Evolutionary conservation across 2,329 filamentous ascomycete genomes (phyloP).

Genomic region (Nigrograna mackinnonii): DNA sequence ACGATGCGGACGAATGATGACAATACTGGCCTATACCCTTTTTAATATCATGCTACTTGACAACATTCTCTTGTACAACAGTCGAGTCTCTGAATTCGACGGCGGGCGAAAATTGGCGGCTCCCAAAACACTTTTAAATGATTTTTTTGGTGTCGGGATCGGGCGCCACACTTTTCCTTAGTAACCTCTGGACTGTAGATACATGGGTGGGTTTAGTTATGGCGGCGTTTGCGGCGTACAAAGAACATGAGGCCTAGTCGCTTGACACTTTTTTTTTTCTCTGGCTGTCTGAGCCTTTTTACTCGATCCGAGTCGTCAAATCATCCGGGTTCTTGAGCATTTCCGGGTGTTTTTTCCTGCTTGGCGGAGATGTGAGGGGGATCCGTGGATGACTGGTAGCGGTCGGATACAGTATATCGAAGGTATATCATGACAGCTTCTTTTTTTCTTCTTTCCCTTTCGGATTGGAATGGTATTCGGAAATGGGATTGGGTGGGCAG

Average conservation of each 20-base stretch:
- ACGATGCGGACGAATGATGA: conserved; percentile 2
- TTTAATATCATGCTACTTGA: neutral
- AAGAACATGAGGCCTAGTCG: neutral
- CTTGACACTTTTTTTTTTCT: too few relatives aligned
- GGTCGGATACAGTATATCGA: too few relatives aligned
- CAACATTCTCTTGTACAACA: conserved; percentile 2
- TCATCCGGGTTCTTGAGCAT: too few relatives aligned
- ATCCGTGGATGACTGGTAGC: too few relatives aligned
- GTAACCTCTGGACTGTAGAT: conserved; percentile 4
- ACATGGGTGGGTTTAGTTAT: conserved; percentile 1
- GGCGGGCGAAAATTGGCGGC: neutral
- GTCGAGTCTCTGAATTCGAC: neutral
- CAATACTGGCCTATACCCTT: conserved; percentile 1
- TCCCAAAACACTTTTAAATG: neutral
- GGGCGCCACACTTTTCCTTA: conserved; percentile 1
- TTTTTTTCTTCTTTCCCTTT: too few relatives aligned
- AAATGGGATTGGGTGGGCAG: too few relatives aligned
- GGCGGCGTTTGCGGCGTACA: neutral
- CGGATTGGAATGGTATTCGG: too few relatives aligned
- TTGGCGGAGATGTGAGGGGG: too few relatives aligned
- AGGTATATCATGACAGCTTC: too few relatives aligned
- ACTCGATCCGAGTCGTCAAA: too few relatives aligned
- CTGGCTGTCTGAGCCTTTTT: too few relatives aligned
- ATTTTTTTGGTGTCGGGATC: neutral
- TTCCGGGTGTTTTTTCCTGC: too few relatives aligned